Conservation (phyloP, 2,329 filamentous ascomycete genomes). For the Phaeosphaeriaceae sp. region DNA sequence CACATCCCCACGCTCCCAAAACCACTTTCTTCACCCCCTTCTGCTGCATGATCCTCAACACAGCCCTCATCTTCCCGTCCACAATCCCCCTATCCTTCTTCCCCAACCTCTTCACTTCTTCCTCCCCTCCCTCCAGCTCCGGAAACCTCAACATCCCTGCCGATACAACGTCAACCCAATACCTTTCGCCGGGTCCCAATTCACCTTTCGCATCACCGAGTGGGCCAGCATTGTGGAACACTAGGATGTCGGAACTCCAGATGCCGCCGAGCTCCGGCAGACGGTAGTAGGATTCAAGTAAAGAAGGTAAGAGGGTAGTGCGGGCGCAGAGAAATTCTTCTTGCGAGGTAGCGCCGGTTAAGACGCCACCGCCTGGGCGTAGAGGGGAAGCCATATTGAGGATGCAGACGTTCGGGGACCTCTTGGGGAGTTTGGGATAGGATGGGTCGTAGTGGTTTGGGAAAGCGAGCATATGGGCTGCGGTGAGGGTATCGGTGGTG, state of each 20-base stretch:
- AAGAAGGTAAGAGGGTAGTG: slow-evolving; percentile 65
- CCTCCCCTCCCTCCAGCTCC: slow-evolving; percentile 57
- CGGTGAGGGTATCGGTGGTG: slow-evolving; percentile 61
- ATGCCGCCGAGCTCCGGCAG: slow-evolving; percentile 65
- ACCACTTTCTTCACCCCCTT: slow-evolving; percentile 59
- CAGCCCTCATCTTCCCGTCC: slow-evolving; percentile 63
- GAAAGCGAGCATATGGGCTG: slow-evolving; percentile 52
- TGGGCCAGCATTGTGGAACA: slow-evolving; percentile 55
- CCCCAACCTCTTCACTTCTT: slow-evolving; percentile 23
- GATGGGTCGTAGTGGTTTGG: slow-evolving; percentile 10
- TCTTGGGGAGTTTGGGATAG: slow-evolving; percentile 13
- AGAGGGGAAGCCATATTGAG: slow-evolving; percentile 71
- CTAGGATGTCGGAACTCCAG: slow-evolving; percentile 65
- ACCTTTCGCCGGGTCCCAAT: slow-evolving; percentile 58
- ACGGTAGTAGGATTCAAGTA: slow-evolving; percentile 66
- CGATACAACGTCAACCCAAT: slow-evolving; percentile 65
- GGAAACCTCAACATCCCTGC: slow-evolving; percentile 67
- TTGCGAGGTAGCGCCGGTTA: slow-evolving; percentile 66
- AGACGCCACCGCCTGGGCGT: slow-evolving; percentile 66
- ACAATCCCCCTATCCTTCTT: slow-evolving; percentile 60
- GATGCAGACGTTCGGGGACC: slow-evolving; percentile 56
- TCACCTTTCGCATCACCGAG: slow-evolving; percentile 48
- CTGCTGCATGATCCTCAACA: slow-evolving; percentile 59
- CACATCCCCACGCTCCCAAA: slow-evolving; percentile 70
- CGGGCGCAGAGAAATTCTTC: slow-evolving; percentile 69